Conservation (phyloP, 345 rosid genomes). For the Moricandia arvensis region DNA sequence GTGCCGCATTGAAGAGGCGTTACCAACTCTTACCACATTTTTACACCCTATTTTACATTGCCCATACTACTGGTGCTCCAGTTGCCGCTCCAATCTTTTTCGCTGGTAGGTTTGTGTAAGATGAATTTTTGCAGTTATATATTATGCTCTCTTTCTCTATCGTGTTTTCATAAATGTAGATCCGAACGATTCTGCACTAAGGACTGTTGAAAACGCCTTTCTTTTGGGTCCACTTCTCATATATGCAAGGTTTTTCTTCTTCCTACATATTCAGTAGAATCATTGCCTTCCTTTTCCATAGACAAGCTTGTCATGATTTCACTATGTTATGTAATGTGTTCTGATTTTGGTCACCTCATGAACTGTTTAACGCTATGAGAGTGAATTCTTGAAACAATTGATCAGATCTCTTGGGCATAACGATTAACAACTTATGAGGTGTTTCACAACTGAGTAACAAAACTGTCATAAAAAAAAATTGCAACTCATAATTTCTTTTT, state of each 20-base stretch:
- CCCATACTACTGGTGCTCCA: slow-evolving; percentile 75
- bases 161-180: slow-evolving; percentile 46
- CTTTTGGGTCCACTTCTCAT: slow-evolving; percentile 78
- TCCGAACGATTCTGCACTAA: slow-evolving; percentile 62
- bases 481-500: too few relatives aligned
- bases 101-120: slow-evolving; percentile 71
- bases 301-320: neutral
- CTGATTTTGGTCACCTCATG: neutral
- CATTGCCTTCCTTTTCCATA: slow-evolving; percentile 4
- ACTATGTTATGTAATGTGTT: slow-evolving; percentile 9
- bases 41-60: slow-evolving; percentile 76
- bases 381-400: neutral
- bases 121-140: slow-evolving; percentile 6
- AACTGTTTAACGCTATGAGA: neutral
- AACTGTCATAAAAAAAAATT: neutral
- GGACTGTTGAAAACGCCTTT: slow-evolving; percentile 75
- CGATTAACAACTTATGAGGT: neutral
- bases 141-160: neutral
- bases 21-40: slow-evolving; percentile 80
- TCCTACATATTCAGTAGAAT: neutral
- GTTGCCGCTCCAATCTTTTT: slow-evolving; percentile 84
- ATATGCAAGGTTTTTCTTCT: slow-evolving; percentile 59
- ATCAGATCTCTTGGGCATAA: neutral
- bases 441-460: neutral
- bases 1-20: slow-evolving; percentile 85